Conservation (phyloP, 2,329 filamentous ascomycete genomes). For the Diaporthe citriasiana region DNA sequence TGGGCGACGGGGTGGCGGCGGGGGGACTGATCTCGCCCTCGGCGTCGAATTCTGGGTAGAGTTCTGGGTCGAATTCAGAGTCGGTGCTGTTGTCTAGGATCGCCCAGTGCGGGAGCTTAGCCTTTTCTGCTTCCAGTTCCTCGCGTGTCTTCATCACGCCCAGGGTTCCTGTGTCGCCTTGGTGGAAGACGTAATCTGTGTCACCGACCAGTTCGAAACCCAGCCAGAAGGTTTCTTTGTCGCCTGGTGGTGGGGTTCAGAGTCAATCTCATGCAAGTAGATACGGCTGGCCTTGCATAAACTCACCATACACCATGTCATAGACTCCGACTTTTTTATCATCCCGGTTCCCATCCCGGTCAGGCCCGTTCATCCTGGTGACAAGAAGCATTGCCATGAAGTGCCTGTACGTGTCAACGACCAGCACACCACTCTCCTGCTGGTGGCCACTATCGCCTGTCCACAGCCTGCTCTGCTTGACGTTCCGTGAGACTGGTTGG, state of each 20-base stretch:
- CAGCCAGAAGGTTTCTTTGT: conserved; percentile 66
- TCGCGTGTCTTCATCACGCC: conserved; percentile 47
- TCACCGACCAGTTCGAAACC: conserved; percentile 62
- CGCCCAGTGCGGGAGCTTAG: conserved; percentile 20
- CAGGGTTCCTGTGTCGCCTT: conserved; percentile 54
- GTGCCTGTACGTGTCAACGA: conserved; percentile 62
- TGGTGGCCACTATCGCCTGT: conserved; percentile 54
- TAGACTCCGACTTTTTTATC: conserved; percentile 56
- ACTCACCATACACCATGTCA: conserved; percentile 60
- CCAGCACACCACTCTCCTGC: conserved; percentile 62
- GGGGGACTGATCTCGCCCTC: conserved; percentile 28
- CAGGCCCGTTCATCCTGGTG: conserved; percentile 58
- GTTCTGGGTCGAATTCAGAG: conserved; percentile 2
- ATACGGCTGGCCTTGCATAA: not conserved
- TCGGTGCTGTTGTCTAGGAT: conserved; percentile 25
- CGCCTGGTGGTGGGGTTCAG: conserved; percentile 49
- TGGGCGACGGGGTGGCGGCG: conserved; percentile 36
- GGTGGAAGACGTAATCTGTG: conserved; percentile 58
- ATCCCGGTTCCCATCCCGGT: conserved; percentile 57
- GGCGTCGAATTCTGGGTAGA: conserved; percentile 10
- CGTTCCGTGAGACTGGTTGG: conserved; percentile 57
- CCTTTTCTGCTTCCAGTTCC: conserved; percentile 37
- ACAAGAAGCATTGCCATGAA: conserved; percentile 59
- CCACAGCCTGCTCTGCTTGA: conserved; percentile 55
- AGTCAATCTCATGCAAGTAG: too few species aligned